Conservation (phyloP, 2,329 filamentous ascomycete species). For the Pestalotiopsis sp. region DNA sequence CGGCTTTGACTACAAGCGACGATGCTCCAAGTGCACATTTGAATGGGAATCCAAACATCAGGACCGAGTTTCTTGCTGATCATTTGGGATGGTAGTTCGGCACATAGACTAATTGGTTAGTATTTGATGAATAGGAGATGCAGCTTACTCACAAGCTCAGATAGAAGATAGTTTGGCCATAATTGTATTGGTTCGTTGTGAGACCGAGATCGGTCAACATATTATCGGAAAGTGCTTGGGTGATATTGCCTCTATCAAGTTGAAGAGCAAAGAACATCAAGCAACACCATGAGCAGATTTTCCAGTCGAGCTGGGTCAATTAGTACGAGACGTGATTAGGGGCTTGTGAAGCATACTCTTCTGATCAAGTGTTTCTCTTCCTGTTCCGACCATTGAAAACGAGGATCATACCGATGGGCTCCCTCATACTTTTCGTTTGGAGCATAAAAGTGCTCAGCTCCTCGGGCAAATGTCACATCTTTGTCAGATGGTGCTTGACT, state of each 20-base stretch:
- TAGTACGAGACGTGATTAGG: not conserved
- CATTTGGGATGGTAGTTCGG: slow-evolving; percentile 26
- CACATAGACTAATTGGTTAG: slow-evolving; percentile 15
- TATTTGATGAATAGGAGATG: not conserved
- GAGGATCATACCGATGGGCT: slow-evolving; percentile 15
- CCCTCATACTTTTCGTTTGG: slow-evolving; percentile 17
- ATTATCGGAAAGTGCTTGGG: slow-evolving; percentile 37
- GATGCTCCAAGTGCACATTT: slow-evolving; percentile 37
- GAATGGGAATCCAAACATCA: slow-evolving; percentile 34
- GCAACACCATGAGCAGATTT: slow-evolving; percentile 54
- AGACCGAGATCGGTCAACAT: slow-evolving; percentile 35
- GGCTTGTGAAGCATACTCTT: slow-evolving; percentile 2
- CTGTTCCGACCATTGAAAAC: slow-evolving; percentile 12
- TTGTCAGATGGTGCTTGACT: not conserved
- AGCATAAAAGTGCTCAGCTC: slow-evolving; percentile 12
- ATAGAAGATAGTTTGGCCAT: slow-evolving; percentile 18
- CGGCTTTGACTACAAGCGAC: slow-evolving; percentile 35
- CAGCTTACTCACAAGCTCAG: slow-evolving; percentile 14
- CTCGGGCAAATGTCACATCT: slow-evolving; percentile 11
- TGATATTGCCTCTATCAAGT: slow-evolving; percentile 50
- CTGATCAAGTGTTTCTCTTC: slow-evolving; percentile 17
- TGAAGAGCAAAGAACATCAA: slow-evolving; percentile 58
- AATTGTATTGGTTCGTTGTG: slow-evolving; percentile 30
- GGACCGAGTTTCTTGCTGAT: slow-evolving; percentile 26
- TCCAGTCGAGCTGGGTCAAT: slow-evolving; percentile 41